Base-by-base conservation (phyloP, 192 early-diverging fungal genomes). In the Rhizophagus sp. region DNA sequence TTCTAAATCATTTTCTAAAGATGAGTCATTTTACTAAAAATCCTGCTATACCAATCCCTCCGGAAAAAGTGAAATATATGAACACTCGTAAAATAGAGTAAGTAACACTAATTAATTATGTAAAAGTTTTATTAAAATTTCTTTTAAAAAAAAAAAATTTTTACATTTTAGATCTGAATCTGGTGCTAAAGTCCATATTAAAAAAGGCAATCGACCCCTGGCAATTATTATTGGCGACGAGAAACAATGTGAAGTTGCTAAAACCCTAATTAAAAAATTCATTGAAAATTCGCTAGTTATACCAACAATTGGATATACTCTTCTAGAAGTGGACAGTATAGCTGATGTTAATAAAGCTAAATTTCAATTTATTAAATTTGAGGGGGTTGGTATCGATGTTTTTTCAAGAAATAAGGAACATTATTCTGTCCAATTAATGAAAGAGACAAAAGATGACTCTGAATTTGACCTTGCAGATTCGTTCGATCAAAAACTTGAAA, bases 281-380 rank as follows among this genome's bases (percentile, higher is more conserved):
- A 8, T 73, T 25, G 44, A 73, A 19, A 70, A 22, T 2, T 27
- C 44, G 2, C 22, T 11, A 3, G 22, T 57, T 27, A 25, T 73
- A 27, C 41, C 71, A 11, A 52, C 44, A 7, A 73, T 50, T 1
- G 71, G 71, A 17, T 73, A 27, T 30, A 25, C n/a, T 11, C 22
- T 73, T 4, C 52, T 73, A n/a, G 71, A 50, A 50, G 5, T 73
- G 44, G 47, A 52, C 33, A 25, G 33, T 27, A 2, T 50, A 25
- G 0, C 25, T 4, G 47, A 73, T 73, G 44, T 73, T 19, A 50
- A 47, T 39, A 30, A 73, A 27, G 41, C 71, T 4, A 73, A 73
- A 50, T 73, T 50, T 10, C 44, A 27, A 30, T 73, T 73, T 52
- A 6, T 73, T 30, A 30, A 73, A 57, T 73, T 73, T 30, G 24